Conservation (phyloP, 148 eudicot species). For the Oxyria digyna region DNA sequence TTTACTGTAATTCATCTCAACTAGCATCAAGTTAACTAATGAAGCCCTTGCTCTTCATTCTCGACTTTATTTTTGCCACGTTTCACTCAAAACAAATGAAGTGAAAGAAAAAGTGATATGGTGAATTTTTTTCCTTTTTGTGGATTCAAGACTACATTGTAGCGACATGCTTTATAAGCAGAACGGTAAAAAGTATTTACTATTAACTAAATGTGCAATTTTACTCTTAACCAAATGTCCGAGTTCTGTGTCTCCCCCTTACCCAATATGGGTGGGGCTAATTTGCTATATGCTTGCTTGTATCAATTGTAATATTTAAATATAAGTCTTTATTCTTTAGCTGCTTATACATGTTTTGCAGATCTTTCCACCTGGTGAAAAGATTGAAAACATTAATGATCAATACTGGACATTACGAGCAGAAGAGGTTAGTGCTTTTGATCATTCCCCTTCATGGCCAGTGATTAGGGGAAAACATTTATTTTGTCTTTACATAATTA, state of each 20-base stretch:
- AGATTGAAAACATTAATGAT: slow-evolving; percentile 83
- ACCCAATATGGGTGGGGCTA: no score
- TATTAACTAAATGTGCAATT: no score
- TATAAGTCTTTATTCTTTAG: neutral
- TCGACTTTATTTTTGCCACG: neutral
- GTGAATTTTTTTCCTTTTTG: no score
- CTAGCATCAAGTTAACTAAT: neutral
- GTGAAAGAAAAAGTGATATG: neutral
- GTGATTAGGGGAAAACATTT: neutral
- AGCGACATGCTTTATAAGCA: neutral
- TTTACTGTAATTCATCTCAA: neutral
- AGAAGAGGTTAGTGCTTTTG: slow-evolving; percentile 55
- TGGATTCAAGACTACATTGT: neutral
- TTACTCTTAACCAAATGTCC: neutral
- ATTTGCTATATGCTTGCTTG: neutral
- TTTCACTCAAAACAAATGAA: neutral
- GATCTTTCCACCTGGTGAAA: slow-evolving; percentile 74
- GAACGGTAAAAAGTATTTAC: neutral
- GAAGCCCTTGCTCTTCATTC: neutral
- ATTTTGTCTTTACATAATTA: neutral
- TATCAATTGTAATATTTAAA: neutral
- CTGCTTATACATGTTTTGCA: slow-evolving; percentile 14
- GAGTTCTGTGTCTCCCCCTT: neutral
- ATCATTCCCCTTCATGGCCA: neutral
- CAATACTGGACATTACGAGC: slow-evolving; percentile 95